Base-by-base conservation (phyloP, 2,329 filamentous ascomycete genomes). In the Fusarium marasasianum region DNA sequence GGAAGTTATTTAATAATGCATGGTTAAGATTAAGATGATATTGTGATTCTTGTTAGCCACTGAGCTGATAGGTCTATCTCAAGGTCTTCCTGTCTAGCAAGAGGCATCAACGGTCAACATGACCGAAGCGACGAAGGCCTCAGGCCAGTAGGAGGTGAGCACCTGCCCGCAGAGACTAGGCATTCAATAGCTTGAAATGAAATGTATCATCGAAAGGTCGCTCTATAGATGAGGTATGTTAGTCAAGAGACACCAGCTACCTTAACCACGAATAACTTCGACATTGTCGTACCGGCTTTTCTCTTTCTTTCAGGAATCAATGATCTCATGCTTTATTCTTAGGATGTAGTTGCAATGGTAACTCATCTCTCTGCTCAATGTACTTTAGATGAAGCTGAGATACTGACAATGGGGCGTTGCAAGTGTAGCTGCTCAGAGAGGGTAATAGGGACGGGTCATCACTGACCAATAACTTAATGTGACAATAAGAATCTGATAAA, bases 41-140 rank as follows among this genome's bases (percentile, higher is more conserved):
- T 22, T 0, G 5, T 26, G 1, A 6, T 4, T 29, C 2, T 4
- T 10, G 0, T 6, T 7, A 8, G 18, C 17, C 24, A 18, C 12
- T 29, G 29, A 35, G 14, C 12, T 29, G 29, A 35, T 20, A 18
- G 17, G 17, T 26, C 26, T 33, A 26, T 31, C 26, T 13, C 6
- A 29, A 33, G 35, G 35, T 37, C 33, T 35, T 35, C 15, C 33
- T 35, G 15, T 35, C 33, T 35, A 31, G 24, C 24, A 48, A 37
- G 33, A 31, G 20, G 24, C 24, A 38, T 58, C n/a, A 26, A 26
- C 13, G 48, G 18, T 26, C n/a, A 13, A 26, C 33, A 53, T 37
- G 13, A 20, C 15, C 9, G 18, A 53, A n/a, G 10, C 20, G 14
- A 37, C 13, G 3, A 12, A 37, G 18, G 18, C n/a, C 22, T 53